Base-by-base conservation (phyloP, 768 basidiomycete species). In the Tulasnella sp. region DNA sequence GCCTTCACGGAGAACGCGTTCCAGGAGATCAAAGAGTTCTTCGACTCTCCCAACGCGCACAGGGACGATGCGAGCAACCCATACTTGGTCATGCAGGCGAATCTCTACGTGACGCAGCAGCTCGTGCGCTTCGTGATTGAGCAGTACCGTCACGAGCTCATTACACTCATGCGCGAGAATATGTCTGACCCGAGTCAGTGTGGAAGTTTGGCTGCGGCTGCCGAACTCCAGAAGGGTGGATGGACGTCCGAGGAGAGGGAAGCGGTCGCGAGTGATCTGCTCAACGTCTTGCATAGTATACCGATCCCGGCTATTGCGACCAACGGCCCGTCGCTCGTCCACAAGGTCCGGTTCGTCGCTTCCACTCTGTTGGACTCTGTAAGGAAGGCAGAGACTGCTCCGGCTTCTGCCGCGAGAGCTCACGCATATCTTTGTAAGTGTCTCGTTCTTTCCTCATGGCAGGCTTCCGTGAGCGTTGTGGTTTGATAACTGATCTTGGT, bases 91-190 rank as follows among this genome's bases (percentile, higher is more conserved):
- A 87, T 91, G 80, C 91, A 92, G 70, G 87, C 86, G 34, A 94
- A 94, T 67, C 74, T 94, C 43, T 93, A 85, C 65, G 91, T 93
- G 65, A 93, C 91, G 10, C 91, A 93, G 89, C 91, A 93, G 90
- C 79, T 92, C 50, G 89, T 89, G 59, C 87, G 92, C 58, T 92
- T 90, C 65, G 88, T 93, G 62, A 87, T 89, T 53, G 86, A 92
- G 64, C 91, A 92, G 70, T 93, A 93, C 68, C 84, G 88, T 4
- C 86, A 93, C 62, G 89, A 94, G 70, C 78, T 94, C 24, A 69
- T 88, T 50, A 74, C 76, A 62, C 81, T 79, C 19, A 75, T 87
- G 62, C 84, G 82, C 66, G 84, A 81, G 19, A 76, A 68, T 61
- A 70, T 83, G 34, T 79, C 86, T 65, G 83, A 86, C 61, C 73